Percentiles rank a stretch among this genome's conserved stretches.
phyloP scores from a whole-genome alignment of 2,329 filamentous ascomycete genomes.

The Fusarium foetens region DNA sequence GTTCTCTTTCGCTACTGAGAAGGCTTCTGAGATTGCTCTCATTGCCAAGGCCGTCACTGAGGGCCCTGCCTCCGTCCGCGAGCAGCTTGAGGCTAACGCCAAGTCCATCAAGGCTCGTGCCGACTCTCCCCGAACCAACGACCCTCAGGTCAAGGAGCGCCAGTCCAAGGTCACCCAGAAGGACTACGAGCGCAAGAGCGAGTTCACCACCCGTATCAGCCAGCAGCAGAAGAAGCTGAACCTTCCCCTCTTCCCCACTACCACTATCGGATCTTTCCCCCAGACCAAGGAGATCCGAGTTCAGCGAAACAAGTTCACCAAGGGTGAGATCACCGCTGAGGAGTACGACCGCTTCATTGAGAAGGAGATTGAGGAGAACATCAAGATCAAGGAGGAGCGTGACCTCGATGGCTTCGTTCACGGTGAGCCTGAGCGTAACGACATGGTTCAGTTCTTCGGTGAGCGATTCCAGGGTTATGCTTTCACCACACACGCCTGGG shows the following conservation, averaged over 20 bases:
- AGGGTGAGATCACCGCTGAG: slow-evolving; percentile 91
- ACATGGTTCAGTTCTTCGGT: slow-evolving; percentile 99
- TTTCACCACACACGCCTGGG: slow-evolving; percentile 99
- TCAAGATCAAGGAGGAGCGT: slow-evolving; percentile 98
- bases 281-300: slow-evolving; percentile 99
- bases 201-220: slow-evolving; percentile 84
- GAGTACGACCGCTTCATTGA: slow-evolving; percentile 99
- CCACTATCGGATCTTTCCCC: slow-evolving; percentile 99
- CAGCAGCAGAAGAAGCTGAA: slow-evolving; percentile 93
- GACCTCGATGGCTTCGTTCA: slow-evolving; percentile 97
- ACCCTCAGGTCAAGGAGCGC: slow-evolving; percentile 96
- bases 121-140: slow-evolving; percentile 93
- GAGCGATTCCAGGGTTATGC: slow-evolving; percentile 96
- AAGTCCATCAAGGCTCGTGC: slow-evolving; percentile 92
- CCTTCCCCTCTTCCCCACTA: slow-evolving; percentile 97
- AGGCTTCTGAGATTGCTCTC: slow-evolving; percentile 87
- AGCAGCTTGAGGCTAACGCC: slow-evolving; percentile 95
- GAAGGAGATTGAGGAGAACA: slow-evolving; percentile 94
- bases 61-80: slow-evolving; percentile 84
- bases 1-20: slow-evolving; percentile 98
- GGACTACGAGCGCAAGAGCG: slow-evolving; percentile 92
- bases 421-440: slow-evolving; percentile 99
- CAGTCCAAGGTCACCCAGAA: slow-evolving; percentile 85
- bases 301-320: slow-evolving; percentile 98
- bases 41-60: slow-evolving; percentile 98